A percentile compares a stretch with the other conserved stretches of the same genome.
These are phyloP conservation scores for Neurospora pannonica DNA, from an alignment of 495 filamentous ascomycete species.

Conservation along the genomic window DNA sequence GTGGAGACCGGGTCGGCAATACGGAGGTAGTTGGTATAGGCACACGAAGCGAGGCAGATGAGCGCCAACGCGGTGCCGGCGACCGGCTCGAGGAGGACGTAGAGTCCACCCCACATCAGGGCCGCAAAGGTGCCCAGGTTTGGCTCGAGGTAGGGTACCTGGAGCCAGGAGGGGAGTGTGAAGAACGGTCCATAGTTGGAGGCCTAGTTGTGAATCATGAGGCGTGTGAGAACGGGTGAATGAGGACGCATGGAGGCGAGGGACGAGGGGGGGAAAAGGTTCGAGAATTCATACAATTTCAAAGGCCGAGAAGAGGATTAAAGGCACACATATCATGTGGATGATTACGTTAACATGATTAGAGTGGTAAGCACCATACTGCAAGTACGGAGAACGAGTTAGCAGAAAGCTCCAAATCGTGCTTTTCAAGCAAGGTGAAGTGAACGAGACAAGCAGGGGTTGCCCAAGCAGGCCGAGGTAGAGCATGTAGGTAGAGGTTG, in stretches of 20 bases:
- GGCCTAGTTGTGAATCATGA: slow-evolving; percentile 37
- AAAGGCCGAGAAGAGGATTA: slow-evolving; percentile 71
- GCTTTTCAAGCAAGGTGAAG: background rate
- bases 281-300: slow-evolving; percentile 51
- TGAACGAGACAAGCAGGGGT: background rate
- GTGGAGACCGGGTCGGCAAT: slow-evolving; percentile 52
- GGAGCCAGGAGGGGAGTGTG: slow-evolving; percentile 57
- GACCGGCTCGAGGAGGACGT: slow-evolving; percentile 88
- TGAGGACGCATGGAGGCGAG: background rate
- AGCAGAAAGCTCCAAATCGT: background rate
- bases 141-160: slow-evolving; percentile 64
- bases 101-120: slow-evolving; percentile 62
- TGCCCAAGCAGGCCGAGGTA: background rate
- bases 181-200: slow-evolving; percentile 70
- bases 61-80: slow-evolving; percentile 68
- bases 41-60: slow-evolving; percentile 62
- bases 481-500: background rate
- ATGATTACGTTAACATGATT: slow-evolving; percentile 83
- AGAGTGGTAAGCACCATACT: slow-evolving; percentile 96
- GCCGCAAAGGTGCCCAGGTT: slow-evolving; percentile 72
- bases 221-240: slow-evolving; percentile 1
- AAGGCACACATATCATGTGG: slow-evolving; percentile 81
- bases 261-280: background rate
- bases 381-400: slow-evolving; percentile 7
- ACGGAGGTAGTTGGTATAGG: slow-evolving; percentile 65